Percentiles rank a stretch among this genome's conserved stretches.
Conservation (phyloP, 2,329 filamentous ascomycete genomes). For the Colletotrichum melonis region DNA sequence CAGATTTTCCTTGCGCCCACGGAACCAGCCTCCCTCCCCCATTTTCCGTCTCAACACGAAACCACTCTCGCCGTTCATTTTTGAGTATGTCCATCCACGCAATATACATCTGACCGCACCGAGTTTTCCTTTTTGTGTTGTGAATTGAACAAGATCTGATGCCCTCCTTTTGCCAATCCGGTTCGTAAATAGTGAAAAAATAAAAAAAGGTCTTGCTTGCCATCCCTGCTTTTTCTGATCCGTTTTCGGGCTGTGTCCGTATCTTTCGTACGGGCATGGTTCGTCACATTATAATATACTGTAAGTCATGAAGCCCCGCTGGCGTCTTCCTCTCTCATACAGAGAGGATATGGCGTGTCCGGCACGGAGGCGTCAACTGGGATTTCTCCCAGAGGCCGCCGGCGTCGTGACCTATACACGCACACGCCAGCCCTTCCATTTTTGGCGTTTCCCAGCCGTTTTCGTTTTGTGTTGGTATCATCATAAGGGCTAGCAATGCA, state of each 20-base stretch:
- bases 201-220: neutral
- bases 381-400: neutral
- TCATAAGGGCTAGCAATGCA: neutral
- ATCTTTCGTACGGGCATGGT: neutral
- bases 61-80: neutral
- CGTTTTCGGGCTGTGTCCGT: neutral
- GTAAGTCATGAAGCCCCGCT: neutral
- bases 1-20: neutral
- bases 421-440: neutral
- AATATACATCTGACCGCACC: neutral
- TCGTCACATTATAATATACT: neutral
- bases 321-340: neutral
- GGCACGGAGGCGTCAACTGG: neutral
- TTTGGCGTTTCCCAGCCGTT: neutral
- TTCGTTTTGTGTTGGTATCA: neutral
- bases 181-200: neutral
- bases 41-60: neutral
- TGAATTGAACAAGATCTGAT: neutral
- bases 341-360: neutral
- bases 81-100: neutral
- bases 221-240: neutral
- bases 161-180: neutral
- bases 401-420: neutral
- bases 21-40: neutral
- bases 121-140: neutral